phyloP scores from a whole-genome alignment of 345 rosid species.

The Tarenaya hassleriana region DNA sequence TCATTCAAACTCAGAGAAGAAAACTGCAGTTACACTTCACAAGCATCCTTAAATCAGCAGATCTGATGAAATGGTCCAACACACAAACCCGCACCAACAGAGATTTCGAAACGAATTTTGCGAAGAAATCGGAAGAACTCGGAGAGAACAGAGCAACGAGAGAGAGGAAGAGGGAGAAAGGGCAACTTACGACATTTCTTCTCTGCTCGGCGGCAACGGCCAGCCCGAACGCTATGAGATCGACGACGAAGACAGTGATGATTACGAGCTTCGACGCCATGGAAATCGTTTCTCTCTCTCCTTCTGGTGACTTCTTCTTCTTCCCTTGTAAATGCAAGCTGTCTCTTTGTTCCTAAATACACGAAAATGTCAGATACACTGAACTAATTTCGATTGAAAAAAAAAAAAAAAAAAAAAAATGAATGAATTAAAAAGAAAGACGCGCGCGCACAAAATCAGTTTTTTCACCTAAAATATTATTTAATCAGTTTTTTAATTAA shows the following conservation, averaged over 20 bases:
- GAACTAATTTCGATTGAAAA: too few species aligned
- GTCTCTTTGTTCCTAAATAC: constrained; percentile 5
- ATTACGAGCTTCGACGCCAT: constrained; percentile 89
- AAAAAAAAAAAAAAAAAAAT: too few species aligned
- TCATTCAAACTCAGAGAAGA: neutral
- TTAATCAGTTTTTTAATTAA: neutral
- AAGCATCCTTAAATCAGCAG: constrained; percentile 1
- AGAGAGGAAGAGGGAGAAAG: neutral
- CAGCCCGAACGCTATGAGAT: constrained; percentile 85
- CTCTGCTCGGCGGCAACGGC: constrained; percentile 98
- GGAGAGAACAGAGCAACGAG: neutral
- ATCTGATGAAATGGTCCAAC: constrained; percentile 18
- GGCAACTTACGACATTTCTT: constrained; percentile 71
- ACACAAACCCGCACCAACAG: constrained; percentile 20
- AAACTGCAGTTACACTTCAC: neutral
- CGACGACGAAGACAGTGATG: constrained; percentile 55
- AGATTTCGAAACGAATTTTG: neutral
- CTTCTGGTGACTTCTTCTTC: too few species aligned
- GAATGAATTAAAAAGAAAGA: constrained; percentile 17
- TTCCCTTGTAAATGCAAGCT: too few species aligned
- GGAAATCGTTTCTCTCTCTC: constrained; percentile 18
- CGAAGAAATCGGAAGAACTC: constrained; percentile 1
- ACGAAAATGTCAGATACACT: constrained; percentile 21
- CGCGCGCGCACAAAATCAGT: constrained; percentile 1
- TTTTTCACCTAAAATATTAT: neutral